Evolutionary conservation across 495 filamentous ascomycete species (phyloP).

Genomic region (Aspergillus funiculosus): DNA sequence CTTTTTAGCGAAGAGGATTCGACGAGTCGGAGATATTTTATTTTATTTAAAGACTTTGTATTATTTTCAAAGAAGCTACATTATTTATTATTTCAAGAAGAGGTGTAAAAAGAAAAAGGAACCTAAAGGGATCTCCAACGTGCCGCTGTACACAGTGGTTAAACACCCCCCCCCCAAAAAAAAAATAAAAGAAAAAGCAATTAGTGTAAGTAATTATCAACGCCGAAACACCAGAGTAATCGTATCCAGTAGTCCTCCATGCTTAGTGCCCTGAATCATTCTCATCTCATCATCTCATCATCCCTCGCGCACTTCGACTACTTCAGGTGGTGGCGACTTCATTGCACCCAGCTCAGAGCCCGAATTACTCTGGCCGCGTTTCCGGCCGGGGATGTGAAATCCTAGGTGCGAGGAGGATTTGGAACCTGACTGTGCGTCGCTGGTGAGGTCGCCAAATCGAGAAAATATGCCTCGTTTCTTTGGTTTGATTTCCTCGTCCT

Average conservation of each 20-base stretch:
- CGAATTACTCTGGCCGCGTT: slow-evolving; percentile 67
- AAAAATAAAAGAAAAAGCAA: too few relatives aligned
- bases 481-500: slow-evolving; percentile 65
- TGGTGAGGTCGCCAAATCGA: slow-evolving; percentile 65
- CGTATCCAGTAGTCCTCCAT: too few relatives aligned
- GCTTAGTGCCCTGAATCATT: background rate
- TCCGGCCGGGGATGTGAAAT: slow-evolving; percentile 66
- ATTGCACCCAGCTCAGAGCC: slow-evolving; percentile 63
- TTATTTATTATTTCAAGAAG: too few relatives aligned
- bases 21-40: too few relatives aligned
- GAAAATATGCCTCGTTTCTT: slow-evolving; percentile 84
- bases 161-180: too few relatives aligned
- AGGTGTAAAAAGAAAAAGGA: too few relatives aligned
- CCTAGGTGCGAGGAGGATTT: slow-evolving; percentile 45
- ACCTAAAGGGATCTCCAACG: too few relatives aligned
- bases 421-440: slow-evolving; percentile 38
- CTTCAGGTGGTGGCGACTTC: slow-evolving; percentile 27
- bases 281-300: slow-evolving; percentile 8
- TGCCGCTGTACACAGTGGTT: too few relatives aligned
- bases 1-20: too few relatives aligned
- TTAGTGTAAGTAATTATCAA: too few relatives aligned
- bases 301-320: slow-evolving; percentile 26
- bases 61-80: too few relatives aligned
- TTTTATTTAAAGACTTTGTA: too few relatives aligned
- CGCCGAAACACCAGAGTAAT: background rate